phyloP scores from a whole-genome alignment of 2,329 filamentous ascomycete genomes.

The Neoascochyta sp. region DNA sequence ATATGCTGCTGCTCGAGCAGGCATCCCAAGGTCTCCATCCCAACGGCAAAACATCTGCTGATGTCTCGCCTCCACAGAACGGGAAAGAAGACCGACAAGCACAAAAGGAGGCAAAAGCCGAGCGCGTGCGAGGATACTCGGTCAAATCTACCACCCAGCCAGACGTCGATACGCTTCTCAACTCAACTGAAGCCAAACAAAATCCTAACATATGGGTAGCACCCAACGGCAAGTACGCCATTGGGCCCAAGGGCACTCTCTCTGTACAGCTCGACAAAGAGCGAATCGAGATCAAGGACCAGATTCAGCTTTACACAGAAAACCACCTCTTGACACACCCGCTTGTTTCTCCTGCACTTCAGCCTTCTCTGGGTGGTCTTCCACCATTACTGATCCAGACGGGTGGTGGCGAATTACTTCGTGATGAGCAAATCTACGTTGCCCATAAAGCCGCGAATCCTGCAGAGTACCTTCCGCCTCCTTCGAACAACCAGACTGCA shows the following conservation, averaged over 20 bases:
- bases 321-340: constrained; percentile 85
- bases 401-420: constrained; percentile 82
- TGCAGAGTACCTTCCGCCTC: constrained; percentile 63
- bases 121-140: constrained; percentile 37
- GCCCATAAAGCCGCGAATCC: constrained; percentile 94
- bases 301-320: constrained; percentile 84
- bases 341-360: constrained; percentile 81
- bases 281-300: constrained; percentile 73
- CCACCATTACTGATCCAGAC: constrained; percentile 83
- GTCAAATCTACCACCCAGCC: constrained; percentile 21
- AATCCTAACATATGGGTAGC: constrained; percentile 21
- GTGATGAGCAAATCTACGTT: constrained; percentile 92
- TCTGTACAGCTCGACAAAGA: constrained; percentile 61
- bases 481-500: constrained; percentile 41
- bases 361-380: constrained; percentile 83
- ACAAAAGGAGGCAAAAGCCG: constrained; percentile 33
- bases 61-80: constrained; percentile 7
- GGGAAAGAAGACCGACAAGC: constrained; percentile 26
- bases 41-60: constrained; percentile 9
- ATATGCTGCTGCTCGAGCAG: constrained; percentile 53
- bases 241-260: constrained; percentile 43
- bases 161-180: constrained; percentile 8
- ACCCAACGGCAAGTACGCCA: constrained; percentile 36
- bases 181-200: constrained; percentile 5
- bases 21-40: constrained; percentile 4